A percentile compares a stretch with the other conserved stretches of the same genome.
phyloP scores from a whole-genome alignment of 2,329 filamentous ascomycete genomes.

The Mycosphaerelloides madeirae region DNA sequence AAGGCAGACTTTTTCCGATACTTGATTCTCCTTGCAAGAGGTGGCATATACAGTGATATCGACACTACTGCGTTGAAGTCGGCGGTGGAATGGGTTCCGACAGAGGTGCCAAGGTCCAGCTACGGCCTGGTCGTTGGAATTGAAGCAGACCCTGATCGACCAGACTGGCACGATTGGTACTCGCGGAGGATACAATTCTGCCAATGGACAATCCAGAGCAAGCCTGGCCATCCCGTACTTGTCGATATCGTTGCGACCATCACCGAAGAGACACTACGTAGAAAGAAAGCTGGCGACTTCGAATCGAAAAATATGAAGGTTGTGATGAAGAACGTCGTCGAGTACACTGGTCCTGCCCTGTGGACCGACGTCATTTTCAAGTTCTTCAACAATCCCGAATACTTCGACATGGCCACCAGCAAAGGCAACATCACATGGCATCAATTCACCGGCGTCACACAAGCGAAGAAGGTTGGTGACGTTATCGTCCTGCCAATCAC shows the following conservation, averaged over 20 bases:
- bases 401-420: slow-evolving; percentile 73
- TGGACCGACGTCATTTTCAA: slow-evolving; percentile 92
- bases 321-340: slow-evolving; percentile 71
- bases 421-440: slow-evolving; percentile 73
- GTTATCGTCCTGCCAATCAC: slow-evolving; percentile 93
- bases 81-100: slow-evolving; percentile 81
- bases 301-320: slow-evolving; percentile 43
- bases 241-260: slow-evolving; percentile 83
- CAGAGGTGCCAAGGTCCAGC: slow-evolving; percentile 66
- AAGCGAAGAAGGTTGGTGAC: slow-evolving; percentile 82
- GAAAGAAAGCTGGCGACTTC: slow-evolving; percentile 65
- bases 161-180: slow-evolving; percentile 94
- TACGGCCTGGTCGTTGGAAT: slow-evolving; percentile 90
- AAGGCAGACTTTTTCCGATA: slow-evolving; percentile 66
- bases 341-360: slow-evolving; percentile 87
- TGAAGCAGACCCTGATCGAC: slow-evolving; percentile 88
- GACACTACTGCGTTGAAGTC: slow-evolving; percentile 82
- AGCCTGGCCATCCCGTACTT: slow-evolving; percentile 87
- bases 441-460: slow-evolving; percentile 84
- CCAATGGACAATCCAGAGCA: slow-evolving; percentile 97
- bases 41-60: slow-evolving; percentile 75
- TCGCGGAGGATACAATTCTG: slow-evolving; percentile 95
- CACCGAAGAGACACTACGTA: slow-evolving; percentile 71
- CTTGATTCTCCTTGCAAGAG: slow-evolving; percentile 67
- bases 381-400: slow-evolving; percentile 88